A percentile compares a stretch with the other conserved stretches of the same genome.
phyloP scores from a whole-genome alignment of 495 filamentous ascomycete species.

The Melanomma pulvis-pyrius region DNA sequence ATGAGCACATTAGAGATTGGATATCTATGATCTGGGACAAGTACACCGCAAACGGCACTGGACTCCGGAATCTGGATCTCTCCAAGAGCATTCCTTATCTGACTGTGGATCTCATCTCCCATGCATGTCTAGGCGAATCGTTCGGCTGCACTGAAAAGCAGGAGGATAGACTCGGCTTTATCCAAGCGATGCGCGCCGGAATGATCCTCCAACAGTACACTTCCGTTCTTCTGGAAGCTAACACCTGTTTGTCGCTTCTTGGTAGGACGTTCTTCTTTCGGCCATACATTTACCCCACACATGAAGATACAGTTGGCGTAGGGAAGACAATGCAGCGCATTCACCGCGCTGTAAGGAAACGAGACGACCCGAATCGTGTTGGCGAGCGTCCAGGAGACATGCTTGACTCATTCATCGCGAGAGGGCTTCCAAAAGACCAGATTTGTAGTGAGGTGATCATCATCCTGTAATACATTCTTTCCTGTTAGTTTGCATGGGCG shows the following conservation, averaged over 20 bases:
- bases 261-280: background rate
- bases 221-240: background rate
- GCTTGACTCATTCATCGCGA: conserved; percentile 3
- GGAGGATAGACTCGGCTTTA: conserved; percentile 31
- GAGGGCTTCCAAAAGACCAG: conserved; percentile 4
- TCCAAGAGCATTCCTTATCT: conserved; percentile 45
- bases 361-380: no score
- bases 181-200: background rate
- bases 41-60: background rate
- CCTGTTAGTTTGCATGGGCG: background rate
- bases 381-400: background rate
- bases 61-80: conserved; percentile 5
- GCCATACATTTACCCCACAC: no score
- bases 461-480: background rate
- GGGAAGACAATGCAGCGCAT: background rate
- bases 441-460: background rate
- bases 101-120: conserved; percentile 49
- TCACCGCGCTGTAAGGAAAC: background rate
- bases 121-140: conserved; percentile 44
- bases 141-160: conserved; percentile 47
- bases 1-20: conserved; percentile 5
- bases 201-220: conserved; percentile 13
- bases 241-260: background rate
- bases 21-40: conserved; percentile 8
- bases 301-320: no score